phyloP scores from a whole-genome alignment of 2,329 filamentous ascomycete genomes.

The Cercospora sesami region DNA sequence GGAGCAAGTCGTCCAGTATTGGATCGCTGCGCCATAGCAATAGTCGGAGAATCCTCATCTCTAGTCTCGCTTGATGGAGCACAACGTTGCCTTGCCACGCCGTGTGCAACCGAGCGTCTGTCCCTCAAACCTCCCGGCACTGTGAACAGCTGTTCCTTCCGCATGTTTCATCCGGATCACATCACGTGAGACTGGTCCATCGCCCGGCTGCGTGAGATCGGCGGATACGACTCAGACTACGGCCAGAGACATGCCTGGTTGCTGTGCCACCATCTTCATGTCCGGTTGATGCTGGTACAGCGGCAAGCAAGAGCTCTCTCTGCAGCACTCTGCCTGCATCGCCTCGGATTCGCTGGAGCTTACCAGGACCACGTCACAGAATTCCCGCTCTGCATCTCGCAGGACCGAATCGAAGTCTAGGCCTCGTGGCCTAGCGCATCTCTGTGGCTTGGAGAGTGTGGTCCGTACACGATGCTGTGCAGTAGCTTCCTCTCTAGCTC shows the following conservation, averaged over 20 bases:
- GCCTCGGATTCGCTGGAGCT: conserved; percentile 13
- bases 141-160: conserved; percentile 9
- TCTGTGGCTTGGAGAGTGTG: conserved; percentile 15
- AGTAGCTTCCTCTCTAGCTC: conserved; percentile 19
- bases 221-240: conserved; percentile 12
- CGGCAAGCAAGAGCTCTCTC: conserved; percentile 17
- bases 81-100: conserved; percentile 7
- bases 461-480: conserved; percentile 28
- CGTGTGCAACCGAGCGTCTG: not conserved
- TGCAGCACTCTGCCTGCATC: conserved; percentile 15
- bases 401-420: conserved; percentile 22
- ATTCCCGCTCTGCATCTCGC: conserved; percentile 11
- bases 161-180: not conserved
- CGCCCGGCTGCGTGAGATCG: conserved; percentile 8
- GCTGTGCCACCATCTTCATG: conserved; percentile 24
- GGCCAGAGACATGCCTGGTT: conserved; percentile 18
- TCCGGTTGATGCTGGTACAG: conserved; percentile 12
- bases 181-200: conserved; percentile 8
- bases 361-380: conserved; percentile 26
- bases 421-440: conserved; percentile 26
- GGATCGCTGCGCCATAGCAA: conserved; percentile 11
- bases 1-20: not conserved
- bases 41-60: conserved; percentile 7
- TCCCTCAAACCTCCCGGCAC: conserved; percentile 9
- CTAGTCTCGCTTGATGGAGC: not conserved